These are phyloP conservation scores for Lipomyces oligophaga DNA, from an alignment of 805 yeast species.

Conservation along the genomic window DNA sequence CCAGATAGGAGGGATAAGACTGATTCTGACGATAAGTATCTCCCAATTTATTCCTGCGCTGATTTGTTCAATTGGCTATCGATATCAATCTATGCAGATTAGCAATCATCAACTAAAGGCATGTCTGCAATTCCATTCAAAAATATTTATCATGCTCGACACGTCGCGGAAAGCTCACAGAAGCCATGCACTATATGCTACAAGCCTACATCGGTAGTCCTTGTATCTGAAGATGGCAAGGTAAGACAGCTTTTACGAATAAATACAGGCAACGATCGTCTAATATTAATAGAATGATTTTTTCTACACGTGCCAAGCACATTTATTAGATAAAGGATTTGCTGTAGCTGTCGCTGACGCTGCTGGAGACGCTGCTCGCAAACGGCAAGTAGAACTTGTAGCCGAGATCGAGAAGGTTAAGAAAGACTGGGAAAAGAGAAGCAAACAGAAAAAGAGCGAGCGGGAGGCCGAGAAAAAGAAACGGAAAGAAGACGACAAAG, in stretches of 20 bases:
- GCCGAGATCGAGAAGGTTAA: slow-evolving; percentile 37
- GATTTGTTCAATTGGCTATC: no score
- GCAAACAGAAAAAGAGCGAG: slow-evolving; percentile 26
- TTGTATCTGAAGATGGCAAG: slow-evolving; percentile 45
- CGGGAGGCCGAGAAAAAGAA: slow-evolving; percentile 23
- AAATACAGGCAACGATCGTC: not conserved
- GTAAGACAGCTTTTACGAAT: slow-evolving; percentile 7
- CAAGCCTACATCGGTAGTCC: slow-evolving; percentile 49
- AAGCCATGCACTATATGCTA: slow-evolving; percentile 53
- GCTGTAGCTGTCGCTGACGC: slow-evolving; percentile 44
- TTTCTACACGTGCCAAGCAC: slow-evolving; percentile 51
- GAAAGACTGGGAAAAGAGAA: slow-evolving; percentile 35
- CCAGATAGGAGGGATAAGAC: no score
- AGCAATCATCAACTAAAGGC: no score
- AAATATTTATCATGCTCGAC: slow-evolving; percentile 46
- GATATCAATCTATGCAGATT: no score
- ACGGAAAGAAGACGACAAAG: slow-evolving; percentile 23
- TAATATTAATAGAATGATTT: slow-evolving; percentile 40
- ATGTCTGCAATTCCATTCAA: slow-evolving; percentile 37
- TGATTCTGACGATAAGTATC: no score
- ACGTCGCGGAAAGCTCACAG: slow-evolving; percentile 45
- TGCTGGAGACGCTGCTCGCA: slow-evolving; percentile 38
- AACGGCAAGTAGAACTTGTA: slow-evolving; percentile 30
- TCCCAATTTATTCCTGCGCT: no score
- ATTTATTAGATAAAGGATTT: slow-evolving; percentile 48